Base-by-base conservation (phyloP, 2,329 filamentous ascomycete species). In the Atkinsonella hypoxylon region DNA sequence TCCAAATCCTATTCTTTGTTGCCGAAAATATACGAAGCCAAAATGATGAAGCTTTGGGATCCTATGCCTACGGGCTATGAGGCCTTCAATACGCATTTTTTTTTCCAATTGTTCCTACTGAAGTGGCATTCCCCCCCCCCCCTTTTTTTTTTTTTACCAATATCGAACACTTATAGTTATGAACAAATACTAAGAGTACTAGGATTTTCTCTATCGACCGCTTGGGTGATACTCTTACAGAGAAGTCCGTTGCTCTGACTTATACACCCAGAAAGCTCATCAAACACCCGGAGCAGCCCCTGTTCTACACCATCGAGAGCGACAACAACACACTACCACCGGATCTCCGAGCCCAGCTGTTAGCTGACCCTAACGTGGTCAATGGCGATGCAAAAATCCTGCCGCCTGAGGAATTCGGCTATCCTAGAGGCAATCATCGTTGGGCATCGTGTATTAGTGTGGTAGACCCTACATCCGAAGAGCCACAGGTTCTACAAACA, bases 41-140 rank as follows among this genome's bases (percentile, higher is more conserved):
- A 61, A 57, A 75, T 84, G 81, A 87, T 86, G 84, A 87, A 67
- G 75, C 68, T 70, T 68, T 69, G 73, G 74, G 74, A 74, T 71
- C 76, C 75, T 76, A 78, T 58, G 76, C 76, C 67, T 61, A 56
- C 55, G 62, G 63, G 75, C 74, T 53, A 74, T 81, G 77, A 82
- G 77, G 76, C 61, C 59, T 67, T 68, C 66, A 68, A 69, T 69
- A 74, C 69, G 66, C 68, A 47, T 69, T 71, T 59, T 70, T 70
- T 22, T 74, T 74, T 73, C 74, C 88, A 95, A 94, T 95, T 95
- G 89, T 95, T 95, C 89, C 89, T 95, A 82, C 89, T 95, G 89
- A 95, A 66, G 70, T 67, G 68, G 62, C 51, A 57, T 51, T 49
- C n/a, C 57, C 60, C 62, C n/a, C 57, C 60, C 62, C 51, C 31